A percentile compares a stretch with the other conserved stretches of the same genome.
These are phyloP conservation scores for Middelhovenomyces tepae DNA, from an alignment of 805 yeast species.

Conservation along the genomic window DNA sequence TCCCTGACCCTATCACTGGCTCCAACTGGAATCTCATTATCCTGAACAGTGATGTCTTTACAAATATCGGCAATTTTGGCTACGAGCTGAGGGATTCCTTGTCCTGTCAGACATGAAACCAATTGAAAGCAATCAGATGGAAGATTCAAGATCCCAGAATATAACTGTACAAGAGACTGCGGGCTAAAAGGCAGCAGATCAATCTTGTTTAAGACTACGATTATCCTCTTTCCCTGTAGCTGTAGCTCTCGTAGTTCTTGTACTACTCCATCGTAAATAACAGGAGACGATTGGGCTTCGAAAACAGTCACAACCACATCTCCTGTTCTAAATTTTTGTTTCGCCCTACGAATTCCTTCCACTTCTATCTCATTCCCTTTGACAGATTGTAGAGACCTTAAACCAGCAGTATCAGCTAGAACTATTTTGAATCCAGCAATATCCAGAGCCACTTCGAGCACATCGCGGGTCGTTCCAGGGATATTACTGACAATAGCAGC, in stretches of 20 bases:
- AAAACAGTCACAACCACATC: conserved; percentile 64
- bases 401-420: conserved; percentile 90
- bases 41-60: conserved; percentile 38
- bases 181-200: conserved; percentile 15
- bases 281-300: conserved; percentile 5
- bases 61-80: conserved; percentile 37
- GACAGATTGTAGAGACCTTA: conserved; percentile 36
- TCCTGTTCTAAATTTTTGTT: conserved; percentile 45
- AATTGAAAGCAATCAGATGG: conserved; percentile 14
- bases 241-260: conserved; percentile 13
- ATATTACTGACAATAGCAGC: conserved; percentile 85
- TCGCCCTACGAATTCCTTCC: conserved; percentile 79
- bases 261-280: conserved; percentile 7
- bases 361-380: conserved; percentile 49
- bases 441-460: conserved; percentile 72
- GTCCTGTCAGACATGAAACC: conserved; percentile 53
- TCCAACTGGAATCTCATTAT: conserved; percentile 46
- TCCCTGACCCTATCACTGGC: conserved; percentile 73
- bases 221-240: conserved; percentile 15
- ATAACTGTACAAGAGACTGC: neutral
- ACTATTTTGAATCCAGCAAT: conserved; percentile 77
- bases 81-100: conserved; percentile 47
- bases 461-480: conserved; percentile 92
- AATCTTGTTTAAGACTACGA: conserved; percentile 27
- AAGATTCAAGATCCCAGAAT: conserved; percentile 13